Evolutionary conservation across 176 grass and related monocot genomes (phyloP).

Genomic region (Guadua angustifolia): DNA sequence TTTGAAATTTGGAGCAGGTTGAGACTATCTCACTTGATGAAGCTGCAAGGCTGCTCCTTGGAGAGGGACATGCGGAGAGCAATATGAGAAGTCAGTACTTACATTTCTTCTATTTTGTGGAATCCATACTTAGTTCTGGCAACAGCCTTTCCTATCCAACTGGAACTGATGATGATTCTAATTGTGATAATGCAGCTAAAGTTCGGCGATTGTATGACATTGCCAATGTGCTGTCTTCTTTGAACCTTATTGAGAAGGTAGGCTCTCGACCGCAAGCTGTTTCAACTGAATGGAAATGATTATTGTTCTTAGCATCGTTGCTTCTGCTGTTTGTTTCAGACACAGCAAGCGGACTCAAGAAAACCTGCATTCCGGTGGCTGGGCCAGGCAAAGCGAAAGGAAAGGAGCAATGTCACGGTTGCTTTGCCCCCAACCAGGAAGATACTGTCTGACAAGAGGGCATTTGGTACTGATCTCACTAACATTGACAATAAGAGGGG

Average conservation of each 20-base stretch:
- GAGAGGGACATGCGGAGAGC: constrained; percentile 66
- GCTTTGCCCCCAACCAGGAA: constrained; percentile 31
- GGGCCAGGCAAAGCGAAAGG: constrained; percentile 57
- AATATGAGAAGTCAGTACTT: constrained; percentile 81
- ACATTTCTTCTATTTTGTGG: constrained; percentile 30
- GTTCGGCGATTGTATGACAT: constrained; percentile 90
- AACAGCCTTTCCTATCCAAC: constrained; percentile 14
- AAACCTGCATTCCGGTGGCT: constrained; percentile 95
- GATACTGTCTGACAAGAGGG: constrained; percentile 58
- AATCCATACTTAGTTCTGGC: neutral
- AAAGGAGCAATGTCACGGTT: constrained; percentile 32
- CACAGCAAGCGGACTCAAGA: constrained; percentile 68
- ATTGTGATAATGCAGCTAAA: constrained; percentile 62
- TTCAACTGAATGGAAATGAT: constrained; percentile 2
- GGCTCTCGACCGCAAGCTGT: neutral
- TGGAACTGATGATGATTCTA: constrained; percentile 25
- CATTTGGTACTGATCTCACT: constrained; percentile 87
- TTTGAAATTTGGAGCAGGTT: constrained; percentile 46
- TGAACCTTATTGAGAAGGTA: constrained; percentile 97
- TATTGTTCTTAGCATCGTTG: neutral
- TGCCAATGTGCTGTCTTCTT: constrained; percentile 84
- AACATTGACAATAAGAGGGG: constrained; percentile 66
- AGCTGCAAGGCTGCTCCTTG: constrained; percentile 73
- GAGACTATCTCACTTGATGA: constrained; percentile 75
- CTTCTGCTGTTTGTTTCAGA: constrained; percentile 56